A percentile compares a stretch with the other conserved stretches of the same genome.
phyloP scores from a whole-genome alignment of 129 eudicot genomes.

The Smallanthus sonchifolius region DNA sequence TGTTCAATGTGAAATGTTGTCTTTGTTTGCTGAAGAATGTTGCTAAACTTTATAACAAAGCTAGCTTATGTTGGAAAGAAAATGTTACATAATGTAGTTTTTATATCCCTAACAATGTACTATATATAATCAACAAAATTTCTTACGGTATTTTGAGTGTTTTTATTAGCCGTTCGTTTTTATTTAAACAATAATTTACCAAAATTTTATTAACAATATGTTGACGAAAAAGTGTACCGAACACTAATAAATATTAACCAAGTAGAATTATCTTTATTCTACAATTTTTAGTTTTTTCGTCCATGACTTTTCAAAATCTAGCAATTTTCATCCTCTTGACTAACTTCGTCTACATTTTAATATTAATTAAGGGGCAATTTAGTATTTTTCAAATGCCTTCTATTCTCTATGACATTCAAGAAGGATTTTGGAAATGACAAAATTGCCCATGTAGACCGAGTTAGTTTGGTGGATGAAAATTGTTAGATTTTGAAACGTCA shows the following conservation, averaged over 20 bases:
- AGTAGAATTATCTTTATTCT: background rate
- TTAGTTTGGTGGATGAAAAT: too few species aligned
- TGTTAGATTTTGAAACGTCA: too few species aligned
- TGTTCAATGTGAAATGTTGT: too few species aligned
- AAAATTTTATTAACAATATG: background rate
- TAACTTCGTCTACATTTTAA: too few species aligned
- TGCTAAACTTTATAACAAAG: background rate
- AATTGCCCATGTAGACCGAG: too few species aligned
- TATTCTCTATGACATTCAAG: too few species aligned
- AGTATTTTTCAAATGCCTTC: too few species aligned
- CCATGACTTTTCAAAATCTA: too few species aligned
- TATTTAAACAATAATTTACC: background rate
- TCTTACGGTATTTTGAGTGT: background rate
- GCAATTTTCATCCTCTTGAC: too few species aligned
- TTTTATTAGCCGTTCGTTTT: background rate
- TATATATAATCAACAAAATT: background rate
- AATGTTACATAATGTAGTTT: background rate
- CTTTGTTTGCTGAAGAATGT: background rate
- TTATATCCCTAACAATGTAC: background rate
- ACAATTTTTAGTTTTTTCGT: background rate
- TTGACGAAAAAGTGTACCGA: background rate
- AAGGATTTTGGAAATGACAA: too few species aligned
- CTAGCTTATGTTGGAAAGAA: background rate
- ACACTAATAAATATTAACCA: background rate
- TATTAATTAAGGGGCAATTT: too few species aligned